Evolutionary conservation across 1,284 basidiomycete species (phyloP), one percentile per base, ranked within the genome.

Genomic region (Golubevia sp.): DNA sequence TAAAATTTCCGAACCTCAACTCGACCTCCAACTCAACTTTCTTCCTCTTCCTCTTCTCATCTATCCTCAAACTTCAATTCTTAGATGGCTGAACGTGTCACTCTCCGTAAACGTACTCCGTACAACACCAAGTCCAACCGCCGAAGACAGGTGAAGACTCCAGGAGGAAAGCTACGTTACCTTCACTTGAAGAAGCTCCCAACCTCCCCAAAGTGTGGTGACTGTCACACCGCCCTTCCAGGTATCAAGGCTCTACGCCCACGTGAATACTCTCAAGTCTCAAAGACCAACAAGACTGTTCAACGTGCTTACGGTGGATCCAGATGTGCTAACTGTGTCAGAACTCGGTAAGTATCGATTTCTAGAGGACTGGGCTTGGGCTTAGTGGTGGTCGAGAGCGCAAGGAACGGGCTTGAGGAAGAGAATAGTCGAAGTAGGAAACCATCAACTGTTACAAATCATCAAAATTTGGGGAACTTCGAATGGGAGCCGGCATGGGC

Each of bases 61-160:
- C 30, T 20, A 1, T 1, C 2, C 26, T 2, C n/a, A 49, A 8
- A 56, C 20, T 20, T n/a, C n/a, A 3, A 44, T 30, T 3, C 27
- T 15, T 57, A 79, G 71, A 97, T 98, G 95, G 94, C 93, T 87
- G 93, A 97, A 90, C 94, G 96, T 85, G 95, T 99, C 84, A 97
- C 95, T 80, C 92, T 99, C 87, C 93, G 97, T 88, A 99, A 96
- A 88, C 93, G 96, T 85, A 92, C 92, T 82, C 91, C 95, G 23
- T 99, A 99, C 90, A 98, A 98, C 91, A 99, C 97, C 86, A 91
- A 91, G 84, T 98, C 96, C 67, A 96, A 92, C 90, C 90, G 93
- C 84, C 89, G 94, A 85, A 91, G 94, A 77, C 89, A 99, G 76
- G 90, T 99, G 76, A 99, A 99, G 89, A 99, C 96, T 52, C 96